Evolutionary conservation across 2,329 filamentous ascomycete genomes (phyloP).

Genomic region (Trichophyton rubrum): DNA sequence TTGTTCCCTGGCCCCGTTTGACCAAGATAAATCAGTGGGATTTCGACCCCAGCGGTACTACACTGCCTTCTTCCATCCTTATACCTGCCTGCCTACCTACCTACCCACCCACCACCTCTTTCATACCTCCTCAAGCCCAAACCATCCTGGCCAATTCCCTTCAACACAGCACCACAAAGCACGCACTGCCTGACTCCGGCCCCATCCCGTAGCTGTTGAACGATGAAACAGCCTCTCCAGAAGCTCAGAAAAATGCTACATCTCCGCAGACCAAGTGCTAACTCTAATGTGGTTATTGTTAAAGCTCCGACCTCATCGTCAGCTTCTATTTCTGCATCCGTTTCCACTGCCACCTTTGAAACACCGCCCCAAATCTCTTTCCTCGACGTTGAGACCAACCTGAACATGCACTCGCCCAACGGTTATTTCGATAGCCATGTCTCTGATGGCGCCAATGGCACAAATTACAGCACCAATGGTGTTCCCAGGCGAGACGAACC

Average conservation of each 20-base stretch:
- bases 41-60: background rate
- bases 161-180: background rate
- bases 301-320: background rate
- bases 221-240: background rate
- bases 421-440: constrained; percentile 24
- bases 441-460: constrained; percentile 18
- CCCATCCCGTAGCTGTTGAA: background rate
- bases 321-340: background rate
- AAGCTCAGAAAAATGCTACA: constrained; percentile 6
- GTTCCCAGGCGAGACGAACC: background rate
- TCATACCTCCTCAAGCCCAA: background rate
- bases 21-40: background rate
- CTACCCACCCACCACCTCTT: background rate
- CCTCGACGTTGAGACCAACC: constrained; percentile 29
- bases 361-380: constrained; percentile 27
- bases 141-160: background rate
- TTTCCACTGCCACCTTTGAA: constrained; percentile 4
- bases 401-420: constrained; percentile 33
- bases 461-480: background rate
- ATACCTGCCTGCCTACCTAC: background rate
- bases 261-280: constrained; percentile 9
- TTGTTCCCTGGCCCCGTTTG: constrained; percentile 10
- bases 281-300: constrained; percentile 3
- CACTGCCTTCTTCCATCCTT: background rate
- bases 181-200: background rate